Conservation (phyloP, 2,329 filamentous ascomycete species). For the Hymenoscyphus occultus region DNA sequence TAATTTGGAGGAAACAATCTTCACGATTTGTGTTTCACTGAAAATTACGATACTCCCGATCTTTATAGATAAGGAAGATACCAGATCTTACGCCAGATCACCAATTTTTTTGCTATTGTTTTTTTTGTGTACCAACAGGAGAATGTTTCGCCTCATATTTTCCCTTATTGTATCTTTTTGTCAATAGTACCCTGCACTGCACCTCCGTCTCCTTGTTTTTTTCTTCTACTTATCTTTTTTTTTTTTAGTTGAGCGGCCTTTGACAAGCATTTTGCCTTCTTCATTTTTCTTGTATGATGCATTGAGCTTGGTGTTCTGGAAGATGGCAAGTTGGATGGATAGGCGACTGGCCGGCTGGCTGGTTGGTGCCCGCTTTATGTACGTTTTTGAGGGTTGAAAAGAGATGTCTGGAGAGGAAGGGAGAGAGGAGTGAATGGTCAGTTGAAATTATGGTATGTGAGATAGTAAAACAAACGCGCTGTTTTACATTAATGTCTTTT, state of each 20-base stretch:
- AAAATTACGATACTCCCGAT: slow-evolving; percentile 3
- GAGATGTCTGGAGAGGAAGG: not conserved
- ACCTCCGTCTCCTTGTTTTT: not conserved
- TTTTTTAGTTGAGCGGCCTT: slow-evolving; percentile 3
- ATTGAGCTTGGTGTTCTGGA: slow-evolving; percentile 7
- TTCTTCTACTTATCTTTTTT: not conserved
- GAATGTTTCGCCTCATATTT: not conserved
- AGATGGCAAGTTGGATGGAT: slow-evolving; percentile 5
- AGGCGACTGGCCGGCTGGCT: not conserved
- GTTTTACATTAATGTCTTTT: too few species aligned
- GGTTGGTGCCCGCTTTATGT: not conserved
- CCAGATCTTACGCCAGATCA: slow-evolving; percentile 15
- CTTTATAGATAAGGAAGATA: slow-evolving; percentile 10
- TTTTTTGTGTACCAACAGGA: slow-evolving; percentile 9
- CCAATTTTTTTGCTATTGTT: slow-evolving; percentile 2
- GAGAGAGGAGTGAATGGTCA: not conserved
- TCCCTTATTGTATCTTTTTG: not conserved
- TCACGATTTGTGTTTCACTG: not conserved
- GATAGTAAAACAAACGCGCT: too few species aligned
- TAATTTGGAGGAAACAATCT: not conserved
- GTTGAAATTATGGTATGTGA: not conserved
- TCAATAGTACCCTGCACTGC: not conserved
- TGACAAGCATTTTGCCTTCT: not conserved
- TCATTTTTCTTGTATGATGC: slow-evolving; percentile 6
- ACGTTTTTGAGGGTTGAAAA: not conserved